Evolutionary conservation across 1,284 basidiomycete species (phyloP).

Genomic region (Leccinum ponderosum): DNA sequence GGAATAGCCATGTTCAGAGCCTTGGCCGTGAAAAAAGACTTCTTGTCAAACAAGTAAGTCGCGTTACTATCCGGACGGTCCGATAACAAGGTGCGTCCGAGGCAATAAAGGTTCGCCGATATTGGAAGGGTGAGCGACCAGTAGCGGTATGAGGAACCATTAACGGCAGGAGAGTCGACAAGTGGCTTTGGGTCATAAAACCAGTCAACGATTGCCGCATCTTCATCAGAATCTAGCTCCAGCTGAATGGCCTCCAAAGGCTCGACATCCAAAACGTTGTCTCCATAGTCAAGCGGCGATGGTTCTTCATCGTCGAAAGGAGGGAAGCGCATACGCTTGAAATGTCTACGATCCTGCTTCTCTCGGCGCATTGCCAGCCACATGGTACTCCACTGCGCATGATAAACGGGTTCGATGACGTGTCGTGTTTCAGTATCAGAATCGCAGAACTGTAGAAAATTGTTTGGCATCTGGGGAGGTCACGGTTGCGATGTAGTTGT

Average conservation of each 20-base stretch:
- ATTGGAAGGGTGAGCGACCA: slow-evolving; percentile 93
- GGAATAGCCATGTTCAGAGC: slow-evolving; percentile 98
- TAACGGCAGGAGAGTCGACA: slow-evolving; percentile 84
- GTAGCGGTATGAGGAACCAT: slow-evolving; percentile 91
- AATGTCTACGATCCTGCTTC: slow-evolving; percentile 98
- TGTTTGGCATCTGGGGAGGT: slow-evolving; percentile 92
- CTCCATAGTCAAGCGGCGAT: slow-evolving; percentile 93
- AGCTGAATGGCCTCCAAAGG: slow-evolving; percentile 98
- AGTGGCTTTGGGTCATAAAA: slow-evolving; percentile 98
- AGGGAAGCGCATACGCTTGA: slow-evolving; percentile 99
- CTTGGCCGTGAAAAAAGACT: slow-evolving; percentile 98
- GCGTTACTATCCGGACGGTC: slow-evolving; percentile 91
- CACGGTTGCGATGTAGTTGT: slow-evolving; percentile 30
- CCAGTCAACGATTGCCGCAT: slow-evolving; percentile 95
- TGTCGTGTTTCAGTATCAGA: slow-evolving; percentile 89
- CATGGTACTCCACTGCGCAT: slow-evolving; percentile 99
- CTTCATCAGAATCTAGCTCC: slow-evolving; percentile 94
- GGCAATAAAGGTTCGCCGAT: slow-evolving; percentile 96
- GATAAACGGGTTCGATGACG: slow-evolving; percentile 96
- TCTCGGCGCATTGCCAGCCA: slow-evolving; percentile 99
- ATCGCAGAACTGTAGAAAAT: slow-evolving; percentile 94
- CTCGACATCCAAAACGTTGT: slow-evolving; percentile 98
- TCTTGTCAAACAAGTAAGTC: slow-evolving; percentile 96
- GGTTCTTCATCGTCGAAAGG: slow-evolving; percentile 99
- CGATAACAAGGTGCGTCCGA: slow-evolving; percentile 90